A percentile compares a stretch with the other conserved stretches of the same genome.
phyloP scores from a whole-genome alignment of 352 stramenopile genomes.

The Plasmopara viticola region DNA sequence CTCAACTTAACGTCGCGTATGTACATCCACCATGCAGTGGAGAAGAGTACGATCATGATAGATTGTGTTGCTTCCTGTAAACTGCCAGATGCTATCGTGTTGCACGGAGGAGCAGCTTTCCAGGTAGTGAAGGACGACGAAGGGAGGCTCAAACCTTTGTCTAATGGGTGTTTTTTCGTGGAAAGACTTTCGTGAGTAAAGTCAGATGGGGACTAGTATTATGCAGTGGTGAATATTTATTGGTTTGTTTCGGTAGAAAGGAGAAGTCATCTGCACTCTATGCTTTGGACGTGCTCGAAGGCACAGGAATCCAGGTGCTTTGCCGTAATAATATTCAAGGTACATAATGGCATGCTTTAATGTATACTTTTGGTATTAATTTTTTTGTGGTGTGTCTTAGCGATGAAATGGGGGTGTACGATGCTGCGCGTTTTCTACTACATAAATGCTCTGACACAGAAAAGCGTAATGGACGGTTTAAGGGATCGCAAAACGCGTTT shows the following conservation, averaged over 20 bases:
- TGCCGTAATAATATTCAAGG: slow-evolving; percentile 73
- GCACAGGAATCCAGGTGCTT: slow-evolving; percentile 63
- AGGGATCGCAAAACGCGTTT: slow-evolving; percentile 62
- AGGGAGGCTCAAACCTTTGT: slow-evolving; percentile 42
- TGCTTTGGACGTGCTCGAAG: slow-evolving; percentile 64
- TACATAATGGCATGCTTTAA: slow-evolving; percentile 8
- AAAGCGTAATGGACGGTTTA: slow-evolving; percentile 43
- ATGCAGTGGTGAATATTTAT: neutral
- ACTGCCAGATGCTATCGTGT: slow-evolving; percentile 54
- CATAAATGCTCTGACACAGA: slow-evolving; percentile 59
- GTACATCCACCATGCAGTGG: slow-evolving; percentile 1
- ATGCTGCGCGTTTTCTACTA: slow-evolving; percentile 80
- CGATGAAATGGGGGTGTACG: slow-evolving; percentile 73
- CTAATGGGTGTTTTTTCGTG: slow-evolving; percentile 70
- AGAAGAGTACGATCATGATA: neutral
- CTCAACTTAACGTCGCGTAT: slow-evolving; percentile 51
- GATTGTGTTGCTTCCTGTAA: slow-evolving; percentile 19
- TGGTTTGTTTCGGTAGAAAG: slow-evolving; percentile 29
- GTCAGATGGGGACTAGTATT: neutral
- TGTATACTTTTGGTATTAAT: neutral
- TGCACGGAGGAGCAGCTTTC: slow-evolving; percentile 71
- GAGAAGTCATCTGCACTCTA: slow-evolving; percentile 69
- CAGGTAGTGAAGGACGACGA: slow-evolving; percentile 50
- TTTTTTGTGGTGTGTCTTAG: slow-evolving; percentile 13
- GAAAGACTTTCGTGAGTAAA: slow-evolving; percentile 64